A percentile compares a stretch with the other conserved stretches of the same genome.
These are phyloP conservation scores for Epichloe coenophiala DNA, from an alignment of 2,329 filamentous ascomycete species.

Conservation along the genomic window DNA sequence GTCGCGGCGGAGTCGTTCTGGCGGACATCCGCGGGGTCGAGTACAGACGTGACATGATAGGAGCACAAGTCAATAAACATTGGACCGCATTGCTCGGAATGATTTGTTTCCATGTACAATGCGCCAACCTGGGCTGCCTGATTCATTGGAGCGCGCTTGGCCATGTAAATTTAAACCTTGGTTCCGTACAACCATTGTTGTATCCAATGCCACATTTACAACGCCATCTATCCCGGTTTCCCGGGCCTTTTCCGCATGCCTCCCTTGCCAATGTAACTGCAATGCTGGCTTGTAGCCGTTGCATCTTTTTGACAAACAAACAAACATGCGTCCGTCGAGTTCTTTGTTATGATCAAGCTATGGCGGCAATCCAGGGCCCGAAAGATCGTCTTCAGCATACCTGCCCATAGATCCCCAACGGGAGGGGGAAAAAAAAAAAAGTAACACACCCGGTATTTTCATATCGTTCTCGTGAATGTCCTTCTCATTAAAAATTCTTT, in stretches of 20 bases:
- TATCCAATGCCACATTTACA: not conserved
- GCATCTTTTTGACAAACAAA: not conserved
- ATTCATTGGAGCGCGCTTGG: not conserved
- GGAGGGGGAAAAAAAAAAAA: not conserved
- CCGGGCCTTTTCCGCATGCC: not conserved
- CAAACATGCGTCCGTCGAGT: not conserved
- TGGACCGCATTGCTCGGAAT: no score
- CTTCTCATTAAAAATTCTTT: constrained; percentile 5
- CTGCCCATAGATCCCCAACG: no score
- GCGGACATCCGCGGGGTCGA: not conserved
- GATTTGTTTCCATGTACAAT: not conserved
- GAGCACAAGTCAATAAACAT: no score
- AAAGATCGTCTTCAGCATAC: no score
- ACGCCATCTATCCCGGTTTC: not conserved
- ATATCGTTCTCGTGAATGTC: constrained; percentile 1
- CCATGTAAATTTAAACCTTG: not conserved
- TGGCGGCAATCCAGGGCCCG: no score
- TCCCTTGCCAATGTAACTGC: not conserved
- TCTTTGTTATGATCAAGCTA: no score
- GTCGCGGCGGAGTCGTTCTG: no score
- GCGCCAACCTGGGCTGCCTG: not conserved
- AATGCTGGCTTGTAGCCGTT: not conserved
- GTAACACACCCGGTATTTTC: not conserved
- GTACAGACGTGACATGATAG: no score
- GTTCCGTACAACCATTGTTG: not conserved